Base-by-base conservation (phyloP, 2,329 filamentous ascomycete genomes). In the Botryotinia convoluta region DNA sequence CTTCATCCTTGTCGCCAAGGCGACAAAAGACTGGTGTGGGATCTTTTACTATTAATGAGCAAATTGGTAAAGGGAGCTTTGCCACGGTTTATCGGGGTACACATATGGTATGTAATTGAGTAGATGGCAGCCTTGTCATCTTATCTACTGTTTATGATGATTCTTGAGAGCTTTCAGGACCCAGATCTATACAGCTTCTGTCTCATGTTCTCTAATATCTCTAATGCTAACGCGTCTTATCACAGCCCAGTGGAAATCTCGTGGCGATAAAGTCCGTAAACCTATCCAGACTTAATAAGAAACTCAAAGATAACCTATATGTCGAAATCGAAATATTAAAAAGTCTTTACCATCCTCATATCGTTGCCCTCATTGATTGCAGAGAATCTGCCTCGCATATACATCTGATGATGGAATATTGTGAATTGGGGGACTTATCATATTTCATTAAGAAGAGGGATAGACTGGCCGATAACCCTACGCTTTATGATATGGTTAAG, bases 331-430 rank as follows among this genome's bases (percentile, higher is more conserved):
- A 95, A 79, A 99, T 99, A 76, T 90, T 99, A 80, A 96, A 96
- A 83, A 93, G 90, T 76, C 88, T 99, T 42, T 93, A 96, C 74
- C 96, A 99, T 83, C 96, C 96, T 42, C 96, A 99, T 81, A 98
- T 99, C 78, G 96, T 98, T 77, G 93, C 94, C 78, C 91, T 99
- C 65, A 95, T 98, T 85, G 94, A 97, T 83, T 98, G 95, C 84
- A 88, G 95, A 82, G 95, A 98, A 82, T 92, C 93, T 0, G 86
- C 89, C 5, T 91, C 91, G 35, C 93, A 97, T 80, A 98, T 98
- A 84, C 96, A 99, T 83, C 88, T 99, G 74, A 91, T 98, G 76
- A 99, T 98, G 95, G 96, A 99, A 84, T 98, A 97, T 84, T 98
- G 96, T 84, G 94, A 97, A 81, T 88, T 99, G 59, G 95, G 96